Evolutionary conservation across 2,329 filamentous ascomycete genomes (phyloP).

Genomic region (Xylariaceae sp.): DNA sequence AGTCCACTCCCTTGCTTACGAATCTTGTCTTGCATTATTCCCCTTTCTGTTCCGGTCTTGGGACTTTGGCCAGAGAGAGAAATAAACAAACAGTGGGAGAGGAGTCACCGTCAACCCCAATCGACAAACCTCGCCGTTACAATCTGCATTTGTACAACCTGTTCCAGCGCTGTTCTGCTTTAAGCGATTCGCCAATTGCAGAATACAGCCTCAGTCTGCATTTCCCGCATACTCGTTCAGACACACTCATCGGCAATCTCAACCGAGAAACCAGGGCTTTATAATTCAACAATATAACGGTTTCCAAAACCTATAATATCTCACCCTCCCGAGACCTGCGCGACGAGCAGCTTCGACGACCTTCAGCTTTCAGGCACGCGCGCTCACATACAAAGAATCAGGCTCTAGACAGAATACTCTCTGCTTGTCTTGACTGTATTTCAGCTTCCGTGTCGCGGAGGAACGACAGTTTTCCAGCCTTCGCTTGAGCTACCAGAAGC

Average conservation of each 20-base stretch:
- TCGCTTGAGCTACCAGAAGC: slow-evolving; percentile 23
- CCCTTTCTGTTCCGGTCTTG: slow-evolving; percentile 16
- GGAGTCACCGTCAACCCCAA: not conserved
- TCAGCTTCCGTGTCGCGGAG: slow-evolving; percentile 16
- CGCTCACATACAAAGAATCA: slow-evolving; percentile 6
- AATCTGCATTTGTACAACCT: slow-evolving; percentile 28
- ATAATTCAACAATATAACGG: slow-evolving; percentile 32
- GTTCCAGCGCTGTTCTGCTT: slow-evolving; percentile 29
- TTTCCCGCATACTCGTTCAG: slow-evolving; percentile 22
- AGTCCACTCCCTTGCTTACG: slow-evolving; percentile 15
- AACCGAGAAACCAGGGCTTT: slow-evolving; percentile 26
- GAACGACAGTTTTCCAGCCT: slow-evolving; percentile 22
- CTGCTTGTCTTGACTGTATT: slow-evolving; percentile 29
- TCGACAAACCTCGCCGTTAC: slow-evolving; percentile 15
- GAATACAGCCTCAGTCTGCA: slow-evolving; percentile 22
- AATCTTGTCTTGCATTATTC: slow-evolving; percentile 22
- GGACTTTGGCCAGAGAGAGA: slow-evolving; percentile 12
- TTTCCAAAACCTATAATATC: slow-evolving; percentile 31
- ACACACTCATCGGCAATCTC: slow-evolving; percentile 18
- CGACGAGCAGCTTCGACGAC: slow-evolving; percentile 24
- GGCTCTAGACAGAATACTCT: slow-evolving; percentile 23
- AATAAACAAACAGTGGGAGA: slow-evolving; percentile 14
- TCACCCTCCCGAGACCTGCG: slow-evolving; percentile 32
- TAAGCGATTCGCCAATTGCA: slow-evolving; percentile 31
- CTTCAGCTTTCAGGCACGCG: slow-evolving; percentile 14